Percentiles rank a stretch among this genome's conserved stretches.
phyloP scores from a whole-genome alignment of 2,329 filamentous ascomycete species.

The Diaporthe eres region DNA sequence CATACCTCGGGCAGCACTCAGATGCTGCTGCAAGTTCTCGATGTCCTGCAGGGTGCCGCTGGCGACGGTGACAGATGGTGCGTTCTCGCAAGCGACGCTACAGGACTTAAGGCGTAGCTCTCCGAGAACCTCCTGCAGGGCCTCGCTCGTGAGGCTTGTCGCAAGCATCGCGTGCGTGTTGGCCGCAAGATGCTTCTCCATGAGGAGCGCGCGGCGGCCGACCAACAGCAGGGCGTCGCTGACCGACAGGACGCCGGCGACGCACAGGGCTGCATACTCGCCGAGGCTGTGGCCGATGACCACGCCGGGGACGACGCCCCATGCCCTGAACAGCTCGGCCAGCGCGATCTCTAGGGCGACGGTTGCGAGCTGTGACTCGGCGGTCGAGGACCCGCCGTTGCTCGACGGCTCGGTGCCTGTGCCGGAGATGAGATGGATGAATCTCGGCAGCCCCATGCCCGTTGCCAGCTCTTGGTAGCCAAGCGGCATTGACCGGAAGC shows the following conservation, averaged over 20 bases:
- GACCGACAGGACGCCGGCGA: constrained; percentile 79
- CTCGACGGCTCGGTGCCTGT: not conserved
- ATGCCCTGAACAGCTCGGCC: not conserved
- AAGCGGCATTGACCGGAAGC: constrained; percentile 39
- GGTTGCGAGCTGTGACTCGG: constrained; percentile 1
- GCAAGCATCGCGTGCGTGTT: constrained; percentile 74
- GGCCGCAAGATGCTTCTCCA: constrained; percentile 75
- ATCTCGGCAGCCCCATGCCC: constrained; percentile 39
- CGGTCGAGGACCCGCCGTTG: not conserved
- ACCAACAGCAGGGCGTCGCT: constrained; percentile 81
- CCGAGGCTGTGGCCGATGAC: constrained; percentile 16
- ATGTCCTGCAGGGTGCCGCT: constrained; percentile 51
- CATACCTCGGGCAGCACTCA: not conserved
- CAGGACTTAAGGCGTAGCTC: constrained; percentile 58
- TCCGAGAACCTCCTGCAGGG: constrained; percentile 51
- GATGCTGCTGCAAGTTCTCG: not conserved
- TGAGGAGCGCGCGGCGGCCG: constrained; percentile 74
- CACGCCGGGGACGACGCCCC: not conserved
- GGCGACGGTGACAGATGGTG: constrained; percentile 80
- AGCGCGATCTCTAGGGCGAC: constrained; percentile 58
- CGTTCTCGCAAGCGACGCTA: constrained; percentile 80
- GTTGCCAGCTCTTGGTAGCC: not conserved
- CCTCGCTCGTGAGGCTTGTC: constrained; percentile 49
- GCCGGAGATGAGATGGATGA: not conserved
- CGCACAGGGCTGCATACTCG: constrained; percentile 78